A percentile compares a stretch with the other conserved stretches of the same genome.
phyloP scores from a whole-genome alignment of 768 basidiomycete species.

The Leccinum ochraceum region DNA sequence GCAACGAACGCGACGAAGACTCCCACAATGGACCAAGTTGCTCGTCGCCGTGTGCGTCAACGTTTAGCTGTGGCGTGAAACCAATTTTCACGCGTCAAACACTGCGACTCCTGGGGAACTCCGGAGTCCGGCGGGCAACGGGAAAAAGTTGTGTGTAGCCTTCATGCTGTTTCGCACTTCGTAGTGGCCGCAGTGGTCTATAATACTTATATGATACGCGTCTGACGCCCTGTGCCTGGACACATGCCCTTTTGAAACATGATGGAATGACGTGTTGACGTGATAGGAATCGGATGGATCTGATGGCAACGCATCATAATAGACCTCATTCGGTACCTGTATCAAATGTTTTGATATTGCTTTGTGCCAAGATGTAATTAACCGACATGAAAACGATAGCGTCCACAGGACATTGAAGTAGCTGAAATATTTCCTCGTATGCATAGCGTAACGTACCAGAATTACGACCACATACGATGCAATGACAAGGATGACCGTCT shows the following conservation, averaged over 20 bases:
- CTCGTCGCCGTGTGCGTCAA: background rate
- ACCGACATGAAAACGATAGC: background rate
- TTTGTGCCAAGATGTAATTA: background rate
- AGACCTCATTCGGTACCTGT: background rate
- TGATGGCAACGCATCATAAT: background rate
- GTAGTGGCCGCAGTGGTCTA: background rate
- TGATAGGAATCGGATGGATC: background rate
- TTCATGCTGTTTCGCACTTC: background rate
- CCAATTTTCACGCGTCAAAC: background rate
- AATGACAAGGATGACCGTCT: conserved; percentile 13
- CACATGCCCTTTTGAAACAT: background rate
- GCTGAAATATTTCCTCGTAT: conserved; percentile 20
- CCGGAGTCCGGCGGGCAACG: background rate
- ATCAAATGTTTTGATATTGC: background rate
- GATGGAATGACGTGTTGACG: background rate
- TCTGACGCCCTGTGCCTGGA: background rate
- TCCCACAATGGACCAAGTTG: no score
- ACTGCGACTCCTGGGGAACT: background rate
- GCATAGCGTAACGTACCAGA: conserved; percentile 28
- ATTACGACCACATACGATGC: conserved; percentile 27
- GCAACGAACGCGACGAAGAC: background rate
- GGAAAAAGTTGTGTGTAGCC: background rate
- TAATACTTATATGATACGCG: background rate
- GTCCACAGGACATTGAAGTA: conserved; percentile 18
- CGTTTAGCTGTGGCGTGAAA: background rate